Conservation (phyloP, 371 early-diverging fungal species). For the Paraphysoderma sedebokerense region DNA sequence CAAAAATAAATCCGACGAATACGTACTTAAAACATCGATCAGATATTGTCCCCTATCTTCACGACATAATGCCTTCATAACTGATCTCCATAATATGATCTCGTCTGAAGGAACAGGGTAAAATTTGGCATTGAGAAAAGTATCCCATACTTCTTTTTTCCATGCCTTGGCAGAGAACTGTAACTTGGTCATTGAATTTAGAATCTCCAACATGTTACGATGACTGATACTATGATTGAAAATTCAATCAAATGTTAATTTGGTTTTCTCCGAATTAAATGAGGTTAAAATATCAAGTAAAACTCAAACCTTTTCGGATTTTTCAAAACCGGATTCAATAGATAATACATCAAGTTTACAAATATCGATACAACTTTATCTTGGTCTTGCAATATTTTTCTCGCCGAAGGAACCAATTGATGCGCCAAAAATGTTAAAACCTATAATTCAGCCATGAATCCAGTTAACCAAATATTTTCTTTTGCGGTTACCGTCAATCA, state of each 20-base stretch:
- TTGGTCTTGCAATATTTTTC: slow-evolving; percentile 45
- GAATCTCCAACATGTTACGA: slow-evolving; percentile 8
- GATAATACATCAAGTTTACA: slow-evolving; percentile 60
- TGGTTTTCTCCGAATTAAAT: no score
- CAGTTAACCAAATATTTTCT: no score
- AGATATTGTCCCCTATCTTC: no score
- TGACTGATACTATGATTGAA: no score
- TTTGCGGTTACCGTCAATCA: no score
- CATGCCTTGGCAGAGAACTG: slow-evolving; percentile 46
- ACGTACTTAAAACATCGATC: no score
- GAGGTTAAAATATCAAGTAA: no score
- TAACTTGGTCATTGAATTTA: slow-evolving; percentile 32
- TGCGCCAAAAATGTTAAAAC: no score
- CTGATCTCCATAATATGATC: background rate
- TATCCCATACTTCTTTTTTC: slow-evolving; percentile 67
- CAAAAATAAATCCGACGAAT: no score
- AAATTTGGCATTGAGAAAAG: slow-evolving; percentile 51
- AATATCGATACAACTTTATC: slow-evolving; percentile 44
- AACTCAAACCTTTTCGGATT: slow-evolving; percentile 4
- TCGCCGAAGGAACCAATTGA: slow-evolving; percentile 51
- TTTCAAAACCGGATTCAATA: slow-evolving; percentile 48
- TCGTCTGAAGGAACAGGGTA: slow-evolving; percentile 33
- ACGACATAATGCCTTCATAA: no score
- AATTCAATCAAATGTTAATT: no score
- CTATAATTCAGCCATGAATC: no score